phyloP scores from a whole-genome alignment of 2,329 filamentous ascomycete genomes.

The Colletotrichum sp. region DNA sequence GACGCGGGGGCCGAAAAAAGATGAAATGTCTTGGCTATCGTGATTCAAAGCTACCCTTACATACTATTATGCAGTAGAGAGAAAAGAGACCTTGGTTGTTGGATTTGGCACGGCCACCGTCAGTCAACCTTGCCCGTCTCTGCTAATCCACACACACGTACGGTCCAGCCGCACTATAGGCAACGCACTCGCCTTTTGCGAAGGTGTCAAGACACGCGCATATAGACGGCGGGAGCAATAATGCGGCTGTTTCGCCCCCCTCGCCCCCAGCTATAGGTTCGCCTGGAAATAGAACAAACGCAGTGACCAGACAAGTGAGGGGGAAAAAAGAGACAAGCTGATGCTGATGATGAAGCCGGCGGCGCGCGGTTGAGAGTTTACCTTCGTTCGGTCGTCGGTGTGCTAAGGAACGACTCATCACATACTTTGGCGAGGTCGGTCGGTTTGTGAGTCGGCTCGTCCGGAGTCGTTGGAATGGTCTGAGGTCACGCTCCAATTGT shows the following conservation, averaged over 20 bases:
- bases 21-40: background rate
- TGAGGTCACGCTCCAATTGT: background rate
- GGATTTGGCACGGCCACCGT: background rate
- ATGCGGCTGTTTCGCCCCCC: background rate
- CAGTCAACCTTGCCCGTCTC: background rate
- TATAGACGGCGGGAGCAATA: background rate
- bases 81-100: background rate
- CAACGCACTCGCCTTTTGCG: background rate
- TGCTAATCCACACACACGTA: background rate
- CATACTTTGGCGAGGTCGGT: background rate
- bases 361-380: background rate
- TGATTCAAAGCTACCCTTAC: background rate
- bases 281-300: background rate
- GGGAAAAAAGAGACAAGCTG: background rate
- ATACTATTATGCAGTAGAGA: background rate
- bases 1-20: background rate
- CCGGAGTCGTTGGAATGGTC: background rate
- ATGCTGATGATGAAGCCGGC: background rate
- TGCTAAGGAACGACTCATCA: background rate
- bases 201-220: background rate
- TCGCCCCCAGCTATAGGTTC: background rate
- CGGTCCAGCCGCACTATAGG: background rate
- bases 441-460: background rate
- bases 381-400: background rate
- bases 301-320: background rate